Evolutionary conservation across 2,329 filamentous ascomycete genomes (phyloP).

Genomic region (Fonsecaea nubica): DNA sequence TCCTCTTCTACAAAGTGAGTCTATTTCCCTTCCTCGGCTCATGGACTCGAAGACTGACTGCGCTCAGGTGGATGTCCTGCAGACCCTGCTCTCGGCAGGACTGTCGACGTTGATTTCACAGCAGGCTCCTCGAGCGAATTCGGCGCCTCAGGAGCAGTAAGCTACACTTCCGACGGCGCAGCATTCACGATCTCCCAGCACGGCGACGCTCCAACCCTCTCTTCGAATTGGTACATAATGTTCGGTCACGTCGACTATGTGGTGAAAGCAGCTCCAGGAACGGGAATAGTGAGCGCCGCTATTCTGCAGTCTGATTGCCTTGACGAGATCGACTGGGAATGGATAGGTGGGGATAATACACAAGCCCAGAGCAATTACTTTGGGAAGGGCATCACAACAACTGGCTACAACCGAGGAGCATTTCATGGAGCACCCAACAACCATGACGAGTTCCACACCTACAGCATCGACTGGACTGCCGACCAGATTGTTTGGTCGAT

Average conservation of each 20-base stretch:
- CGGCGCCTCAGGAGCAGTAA: conserved; percentile 69
- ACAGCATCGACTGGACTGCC: conserved; percentile 69
- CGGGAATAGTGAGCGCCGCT: conserved; percentile 89
- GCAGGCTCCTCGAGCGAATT: conserved; percentile 80
- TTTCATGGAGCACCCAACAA: conserved; percentile 74
- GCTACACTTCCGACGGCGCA: conserved; percentile 77
- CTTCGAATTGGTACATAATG: conserved; percentile 98
- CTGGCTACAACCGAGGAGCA: conserved; percentile 83
- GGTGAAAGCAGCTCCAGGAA: conserved; percentile 84
- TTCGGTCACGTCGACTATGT: conserved; percentile 88
- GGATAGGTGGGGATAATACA: conserved; percentile 77
- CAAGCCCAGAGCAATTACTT: conserved; percentile 98
- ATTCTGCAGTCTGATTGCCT: conserved; percentile 89
- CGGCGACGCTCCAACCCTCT: conserved; percentile 84
- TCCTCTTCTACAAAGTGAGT: conserved; percentile 49
- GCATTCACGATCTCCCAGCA: conserved; percentile 78
- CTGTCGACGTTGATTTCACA: conserved; percentile 84
- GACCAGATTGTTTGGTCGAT: conserved; percentile 69
- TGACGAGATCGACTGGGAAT: conserved; percentile 98
- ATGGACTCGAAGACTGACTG: conserved; percentile 6
- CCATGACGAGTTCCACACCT: conserved; percentile 53
- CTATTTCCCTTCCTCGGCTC: neutral
- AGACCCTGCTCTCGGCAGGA: conserved; percentile 80
- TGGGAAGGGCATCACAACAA: conserved; percentile 80
- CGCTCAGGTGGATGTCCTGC: conserved; percentile 64